Conservation (phyloP, 345 rosid genomes). For the Eucalyptus albens region DNA sequence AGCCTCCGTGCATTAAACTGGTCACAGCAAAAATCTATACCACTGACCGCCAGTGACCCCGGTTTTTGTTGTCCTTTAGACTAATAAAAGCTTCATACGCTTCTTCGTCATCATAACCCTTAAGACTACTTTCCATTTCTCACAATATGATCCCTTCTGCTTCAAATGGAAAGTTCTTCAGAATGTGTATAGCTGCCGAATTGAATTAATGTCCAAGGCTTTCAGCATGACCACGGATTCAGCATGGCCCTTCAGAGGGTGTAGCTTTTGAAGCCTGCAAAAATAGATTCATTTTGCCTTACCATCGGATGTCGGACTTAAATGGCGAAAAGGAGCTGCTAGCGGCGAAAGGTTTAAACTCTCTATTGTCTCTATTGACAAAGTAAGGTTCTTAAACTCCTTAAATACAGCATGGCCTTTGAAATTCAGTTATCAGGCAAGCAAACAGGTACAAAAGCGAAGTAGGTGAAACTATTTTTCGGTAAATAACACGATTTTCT, state of each 20-base stretch:
- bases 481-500: background rate
- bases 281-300: background rate
- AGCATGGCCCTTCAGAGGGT: constrained; percentile 67
- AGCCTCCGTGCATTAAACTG: background rate
- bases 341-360: background rate
- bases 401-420: background rate
- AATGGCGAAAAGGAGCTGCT: background rate
- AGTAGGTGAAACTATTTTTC: background rate
- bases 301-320: background rate
- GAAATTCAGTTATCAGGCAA: background rate
- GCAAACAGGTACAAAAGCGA: background rate
- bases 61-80: background rate
- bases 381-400: background rate
- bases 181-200: constrained; percentile 62
- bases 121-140: background rate
- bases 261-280: constrained; percentile 57
- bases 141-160: background rate
- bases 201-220: constrained; percentile 73
- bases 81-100: background rate
- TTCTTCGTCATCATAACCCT: constrained; percentile 2
- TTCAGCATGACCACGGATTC: constrained; percentile 76
- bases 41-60: background rate
- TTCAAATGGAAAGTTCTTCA: constrained; percentile 5
- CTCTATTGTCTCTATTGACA: background rate
- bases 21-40: background rate